Percentiles rank a stretch among this genome's conserved stretches.
phyloP scores from a whole-genome alignment of 2,329 filamentous ascomycete species.

The Macrophomina pseudophaseolina region DNA sequence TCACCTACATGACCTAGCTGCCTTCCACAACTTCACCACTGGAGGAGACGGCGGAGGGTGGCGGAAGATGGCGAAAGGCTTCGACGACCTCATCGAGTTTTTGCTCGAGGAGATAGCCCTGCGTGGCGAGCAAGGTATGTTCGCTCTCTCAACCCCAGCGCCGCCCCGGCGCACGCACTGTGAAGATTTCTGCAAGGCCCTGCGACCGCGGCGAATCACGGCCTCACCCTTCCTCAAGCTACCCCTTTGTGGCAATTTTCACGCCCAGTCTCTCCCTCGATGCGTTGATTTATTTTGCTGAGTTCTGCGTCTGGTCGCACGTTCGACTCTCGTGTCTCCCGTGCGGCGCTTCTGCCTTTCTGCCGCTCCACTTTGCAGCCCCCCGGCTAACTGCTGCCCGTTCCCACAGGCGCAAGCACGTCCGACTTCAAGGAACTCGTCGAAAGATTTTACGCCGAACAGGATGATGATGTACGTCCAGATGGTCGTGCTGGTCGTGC shows the following conservation, averaged over 20 bases:
- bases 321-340: constrained; percentile 25
- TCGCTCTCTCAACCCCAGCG: neutral
- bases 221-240: constrained; percentile 1
- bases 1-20: constrained; percentile 23
- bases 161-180: constrained; percentile 4
- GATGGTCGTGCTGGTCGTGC: neutral
- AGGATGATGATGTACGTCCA: constrained; percentile 15
- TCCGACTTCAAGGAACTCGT: constrained; percentile 48
- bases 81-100: constrained; percentile 63
- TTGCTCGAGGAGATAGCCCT: constrained; percentile 65
- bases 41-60: constrained; percentile 16
- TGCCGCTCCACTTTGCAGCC: constrained; percentile 19
- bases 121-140: constrained; percentile 62
- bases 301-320: constrained; percentile 16
- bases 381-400: constrained; percentile 5
- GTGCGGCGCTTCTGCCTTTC: constrained; percentile 22
- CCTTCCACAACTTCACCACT: neutral
- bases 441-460: constrained; percentile 41
- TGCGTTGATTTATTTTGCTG: constrained; percentile 1
- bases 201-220: constrained; percentile 23
- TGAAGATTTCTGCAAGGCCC: constrained; percentile 23
- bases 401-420: constrained; percentile 44
- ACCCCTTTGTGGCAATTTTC: constrained; percentile 19
- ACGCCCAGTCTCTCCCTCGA: neutral
- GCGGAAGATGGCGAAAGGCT: constrained; percentile 39